These are phyloP conservation scores for Pseudogymnoascus sp. DNA, from an alignment of 2,329 filamentous ascomycete genomes.

Conservation along the genomic window DNA sequence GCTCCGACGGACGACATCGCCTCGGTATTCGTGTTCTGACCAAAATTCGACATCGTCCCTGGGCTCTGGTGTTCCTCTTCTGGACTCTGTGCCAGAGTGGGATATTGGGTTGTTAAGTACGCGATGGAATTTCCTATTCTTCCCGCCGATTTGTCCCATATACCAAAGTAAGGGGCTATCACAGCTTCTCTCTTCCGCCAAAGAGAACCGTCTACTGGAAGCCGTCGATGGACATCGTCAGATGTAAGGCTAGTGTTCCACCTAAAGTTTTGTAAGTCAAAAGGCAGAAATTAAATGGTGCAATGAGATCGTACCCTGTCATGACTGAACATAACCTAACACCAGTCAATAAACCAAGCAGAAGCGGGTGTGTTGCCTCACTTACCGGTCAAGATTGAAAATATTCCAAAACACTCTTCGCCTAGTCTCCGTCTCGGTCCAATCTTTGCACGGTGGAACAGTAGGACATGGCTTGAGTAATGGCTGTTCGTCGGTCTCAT, in stretches of 20 bases:
- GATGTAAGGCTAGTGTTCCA: slow-evolving; percentile 32
- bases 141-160: slow-evolving; percentile 34
- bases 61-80: slow-evolving; percentile 11
- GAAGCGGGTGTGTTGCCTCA: background rate
- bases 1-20: slow-evolving; percentile 35
- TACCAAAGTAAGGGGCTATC: slow-evolving; percentile 35
- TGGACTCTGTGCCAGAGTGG: slow-evolving; percentile 8
- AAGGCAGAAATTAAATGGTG: background rate
- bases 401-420: slow-evolving; percentile 35
- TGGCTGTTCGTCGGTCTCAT: slow-evolving; percentile 20
- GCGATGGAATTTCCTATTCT: slow-evolving; percentile 33
- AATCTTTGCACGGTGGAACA: slow-evolving; percentile 25
- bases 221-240: slow-evolving; percentile 30
- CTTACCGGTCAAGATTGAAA: slow-evolving; percentile 29
- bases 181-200: slow-evolving; percentile 35
- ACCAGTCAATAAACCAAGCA: background rate
- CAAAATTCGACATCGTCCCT: slow-evolving; percentile 13
- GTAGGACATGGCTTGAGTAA: slow-evolving; percentile 24
- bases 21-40: slow-evolving; percentile 20
- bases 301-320: slow-evolving; percentile 7
- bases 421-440: slow-evolving; percentile 32
- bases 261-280: slow-evolving; percentile 18
- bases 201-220: slow-evolving; percentile 34
- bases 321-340: slow-evolving; percentile 12
- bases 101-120: slow-evolving; percentile 27